Conservation (phyloP, 345 rosid genomes). For the Combretum micranthum region DNA sequence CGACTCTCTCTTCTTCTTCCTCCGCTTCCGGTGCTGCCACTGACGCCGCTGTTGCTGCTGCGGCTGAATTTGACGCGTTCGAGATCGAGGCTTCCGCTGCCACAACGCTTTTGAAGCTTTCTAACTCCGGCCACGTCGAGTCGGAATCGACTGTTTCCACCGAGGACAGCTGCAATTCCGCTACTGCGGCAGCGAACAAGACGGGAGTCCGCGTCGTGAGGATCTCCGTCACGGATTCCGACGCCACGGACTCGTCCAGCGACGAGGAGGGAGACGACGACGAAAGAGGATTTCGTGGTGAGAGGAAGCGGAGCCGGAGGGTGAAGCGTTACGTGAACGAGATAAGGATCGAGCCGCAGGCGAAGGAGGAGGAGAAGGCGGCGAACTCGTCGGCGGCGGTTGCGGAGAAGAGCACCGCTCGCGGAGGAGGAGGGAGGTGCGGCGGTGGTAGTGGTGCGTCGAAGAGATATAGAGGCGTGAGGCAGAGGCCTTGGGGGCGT, state of each 20-base stretch:
- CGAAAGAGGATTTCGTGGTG: not conserved
- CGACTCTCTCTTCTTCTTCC: slow-evolving; percentile 3
- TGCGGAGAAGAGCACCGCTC: slow-evolving; percentile 8
- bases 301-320: slow-evolving; percentile 6
- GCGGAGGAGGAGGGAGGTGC: not conserved
- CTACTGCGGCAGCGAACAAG: slow-evolving; percentile 1
- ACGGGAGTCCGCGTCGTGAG: slow-evolving; percentile 18
- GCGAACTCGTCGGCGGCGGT: slow-evolving; percentile 4
- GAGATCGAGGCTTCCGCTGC: slow-evolving; percentile 1
- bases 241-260: slow-evolving; percentile 38
- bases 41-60: too few relatives aligned
- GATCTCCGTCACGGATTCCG: slow-evolving; percentile 31
- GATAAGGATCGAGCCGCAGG: slow-evolving; percentile 20
- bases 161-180: slow-evolving; percentile 14
- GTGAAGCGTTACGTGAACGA: slow-evolving; percentile 25
- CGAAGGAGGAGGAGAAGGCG: slow-evolving; percentile 1
- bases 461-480: slow-evolving; percentile 35
- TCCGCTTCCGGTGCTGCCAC: not conserved
- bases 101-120: slow-evolving; percentile 7
- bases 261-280: slow-evolving; percentile 16
- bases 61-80: too few relatives aligned
- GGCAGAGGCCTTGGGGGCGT: slow-evolving; percentile 38
- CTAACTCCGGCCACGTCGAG: slow-evolving; percentile 7
- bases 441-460: slow-evolving; percentile 1
- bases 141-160: slow-evolving; percentile 14